These are phyloP conservation scores for Phlegmacium glaucopus DNA, from an alignment of 768 basidiomycete species.

Conservation along the genomic window DNA sequence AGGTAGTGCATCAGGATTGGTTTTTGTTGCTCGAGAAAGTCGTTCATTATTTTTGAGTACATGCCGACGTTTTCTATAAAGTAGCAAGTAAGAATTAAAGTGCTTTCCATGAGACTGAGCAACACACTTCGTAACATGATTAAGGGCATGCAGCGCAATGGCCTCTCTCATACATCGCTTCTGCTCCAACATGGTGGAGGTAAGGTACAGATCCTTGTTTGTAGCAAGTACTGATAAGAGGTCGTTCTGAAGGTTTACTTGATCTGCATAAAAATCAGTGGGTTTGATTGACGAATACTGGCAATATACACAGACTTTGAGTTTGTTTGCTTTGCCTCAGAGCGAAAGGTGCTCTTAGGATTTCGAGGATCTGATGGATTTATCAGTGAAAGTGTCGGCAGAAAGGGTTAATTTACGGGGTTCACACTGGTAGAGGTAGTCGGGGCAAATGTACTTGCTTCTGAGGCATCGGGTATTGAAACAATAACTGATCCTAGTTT, in stretches of 20 bases:
- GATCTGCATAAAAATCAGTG: conserved; percentile 30
- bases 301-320: conserved; percentile 36
- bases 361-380: conserved; percentile 47
- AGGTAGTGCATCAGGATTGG: conserved; percentile 47
- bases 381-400: neutral
- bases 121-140: conserved; percentile 84
- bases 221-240: conserved; percentile 62
- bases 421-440: conserved; percentile 32
- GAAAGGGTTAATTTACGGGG: neutral
- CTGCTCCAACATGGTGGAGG: conserved; percentile 63
- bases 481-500: conserved; percentile 56
- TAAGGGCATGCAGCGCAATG: conserved; percentile 74
- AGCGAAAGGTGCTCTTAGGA: conserved; percentile 53
- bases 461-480: conserved; percentile 42
- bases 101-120: neutral
- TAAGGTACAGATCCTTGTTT: conserved; percentile 74
- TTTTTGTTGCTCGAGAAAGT: conserved; percentile 67
- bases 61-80: conserved; percentile 76
- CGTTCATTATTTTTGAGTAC: conserved; percentile 94
- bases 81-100: neutral
- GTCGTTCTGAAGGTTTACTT: conserved; percentile 58
- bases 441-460: conserved; percentile 20
- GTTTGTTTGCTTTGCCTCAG: conserved; percentile 50
- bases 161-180: conserved; percentile 64
- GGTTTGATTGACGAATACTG: neutral